These are phyloP conservation scores for Aspergillus intermedius DNA, from an alignment of 2,329 filamentous ascomycete species.

Conservation along the genomic window DNA sequence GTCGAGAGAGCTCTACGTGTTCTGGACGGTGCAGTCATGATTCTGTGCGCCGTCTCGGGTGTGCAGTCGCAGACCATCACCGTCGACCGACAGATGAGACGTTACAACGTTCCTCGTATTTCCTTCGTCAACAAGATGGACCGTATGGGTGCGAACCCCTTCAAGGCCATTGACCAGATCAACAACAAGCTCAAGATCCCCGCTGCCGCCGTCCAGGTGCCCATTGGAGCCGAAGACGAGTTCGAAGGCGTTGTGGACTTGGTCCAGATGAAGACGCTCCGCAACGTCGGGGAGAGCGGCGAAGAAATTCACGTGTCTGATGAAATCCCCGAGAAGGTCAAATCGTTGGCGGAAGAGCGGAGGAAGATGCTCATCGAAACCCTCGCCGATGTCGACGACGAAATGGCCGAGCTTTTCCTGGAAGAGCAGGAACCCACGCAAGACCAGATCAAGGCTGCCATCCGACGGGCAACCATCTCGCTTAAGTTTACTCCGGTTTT, in stretches of 20 bases:
- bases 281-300: slow-evolving; percentile 80
- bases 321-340: slow-evolving; percentile 73
- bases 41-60: slow-evolving; percentile 92
- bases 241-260: slow-evolving; percentile 91
- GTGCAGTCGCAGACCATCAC: slow-evolving; percentile 98
- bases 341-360: slow-evolving; percentile 72
- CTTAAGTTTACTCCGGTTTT: slow-evolving; percentile 90
- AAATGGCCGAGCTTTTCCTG: slow-evolving; percentile 91
- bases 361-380: slow-evolving; percentile 84
- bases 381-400: slow-evolving; percentile 93
- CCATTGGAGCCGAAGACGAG: slow-evolving; percentile 84
- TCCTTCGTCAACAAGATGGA: slow-evolving; percentile 99
- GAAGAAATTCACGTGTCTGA: slow-evolving; percentile 69
- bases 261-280: slow-evolving; percentile 85
- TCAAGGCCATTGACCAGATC: slow-evolving; percentile 96
- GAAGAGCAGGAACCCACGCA: slow-evolving; percentile 75
- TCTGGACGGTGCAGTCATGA: slow-evolving; percentile 95
- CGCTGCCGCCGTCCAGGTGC: slow-evolving; percentile 88
- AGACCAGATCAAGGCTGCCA: slow-evolving; percentile 83
- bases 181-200: slow-evolving; percentile 91
- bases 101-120: slow-evolving; percentile 91
- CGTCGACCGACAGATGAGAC: slow-evolving; percentile 96
- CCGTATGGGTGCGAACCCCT: slow-evolving; percentile 95
- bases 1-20: slow-evolving; percentile 93
- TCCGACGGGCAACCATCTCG: slow-evolving; percentile 80